A percentile compares a stretch with the other conserved stretches of the same genome.
phyloP scores from a whole-genome alignment of 305 asterid species.

The Galium porrigens region DNA sequence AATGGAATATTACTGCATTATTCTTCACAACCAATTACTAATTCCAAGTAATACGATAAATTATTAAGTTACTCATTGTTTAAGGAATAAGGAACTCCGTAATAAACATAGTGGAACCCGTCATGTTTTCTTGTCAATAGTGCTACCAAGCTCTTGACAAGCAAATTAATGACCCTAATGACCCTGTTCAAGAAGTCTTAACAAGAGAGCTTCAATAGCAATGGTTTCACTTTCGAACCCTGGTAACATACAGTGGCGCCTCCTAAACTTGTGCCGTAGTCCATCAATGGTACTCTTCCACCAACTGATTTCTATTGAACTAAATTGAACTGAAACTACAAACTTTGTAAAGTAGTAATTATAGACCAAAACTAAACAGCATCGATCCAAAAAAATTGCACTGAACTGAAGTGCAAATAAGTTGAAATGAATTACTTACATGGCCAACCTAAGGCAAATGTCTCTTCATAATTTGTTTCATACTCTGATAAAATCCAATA shows the following conservation, averaged over 20 bases:
- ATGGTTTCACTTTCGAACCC: not conserved
- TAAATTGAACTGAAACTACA: not conserved
- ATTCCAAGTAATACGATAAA: not conserved
- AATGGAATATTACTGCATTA: not conserved
- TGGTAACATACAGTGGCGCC: too few relatives aligned
- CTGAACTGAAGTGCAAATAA: not conserved
- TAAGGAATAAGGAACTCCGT: not conserved
- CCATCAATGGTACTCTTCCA: too few relatives aligned
- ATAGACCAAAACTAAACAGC: not conserved
- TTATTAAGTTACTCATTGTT: not conserved
- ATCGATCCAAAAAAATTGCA: not conserved
- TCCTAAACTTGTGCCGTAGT: too few relatives aligned
- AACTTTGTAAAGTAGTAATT: too few relatives aligned
- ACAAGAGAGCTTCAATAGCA: not conserved
- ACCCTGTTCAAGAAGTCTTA: not conserved
- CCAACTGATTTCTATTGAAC: not conserved
- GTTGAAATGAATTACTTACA: not conserved
- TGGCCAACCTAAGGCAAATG: not conserved
- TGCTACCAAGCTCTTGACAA: not conserved
- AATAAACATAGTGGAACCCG: not conserved
- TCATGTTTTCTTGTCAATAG: not conserved
- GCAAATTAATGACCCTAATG: not conserved
- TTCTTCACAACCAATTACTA: not conserved
- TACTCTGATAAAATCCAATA: not conserved
- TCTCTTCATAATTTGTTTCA: not conserved